Evolutionary conservation across 176 grass and related monocot genomes (phyloP), one percentile per base, ranked within the genome.

Genomic region (Eragrostis nindensis): DNA sequence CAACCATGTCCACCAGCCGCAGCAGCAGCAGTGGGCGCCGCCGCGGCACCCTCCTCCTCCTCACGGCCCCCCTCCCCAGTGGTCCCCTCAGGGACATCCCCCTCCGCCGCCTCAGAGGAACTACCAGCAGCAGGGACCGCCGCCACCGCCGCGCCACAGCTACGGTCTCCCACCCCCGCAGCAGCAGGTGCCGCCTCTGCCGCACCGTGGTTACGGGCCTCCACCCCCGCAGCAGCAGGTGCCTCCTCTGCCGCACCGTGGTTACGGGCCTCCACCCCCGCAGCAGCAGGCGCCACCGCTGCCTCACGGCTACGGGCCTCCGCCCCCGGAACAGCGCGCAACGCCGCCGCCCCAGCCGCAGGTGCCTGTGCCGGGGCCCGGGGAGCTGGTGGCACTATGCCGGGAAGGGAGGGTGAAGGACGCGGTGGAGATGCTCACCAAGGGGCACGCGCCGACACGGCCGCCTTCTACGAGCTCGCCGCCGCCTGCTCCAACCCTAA

Each of bases 341-440:
- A 27, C 17, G 7, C 76, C 55, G 8, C 32, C 73, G 12, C 61
- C 71, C 0, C 70, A 62, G 38, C 88, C 75, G 1, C 40, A 68
- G 7, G 71, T 70, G 36, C 53, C 77, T 17, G 44, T 41, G 52
- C 38, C 61, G 0, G 84, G 77, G 14, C 82, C 93, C 1, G 76
- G 50, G 71, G 88, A 93, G 57, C 80, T 97, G 32, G 80, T 75
- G 2, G 55, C 68, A 27, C 71, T 97, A 17, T 89, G 80, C 39
- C 75, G 82, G 47, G 88, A 87, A 67, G 90, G 94, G 22, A 86
- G 89, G 22, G 45, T 91, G 29, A 97, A 93, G 83, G 94, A 97
- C 42, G 86, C 94, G 4, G 84, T 97, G 25, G 90, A 97, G 71
- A 65, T 89, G 70, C 85, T 97, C 63, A 63, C 15, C 77, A 89